Evolutionary conservation across 768 basidiomycete species (phyloP).

Genomic region (Tulasnella sp.): DNA sequence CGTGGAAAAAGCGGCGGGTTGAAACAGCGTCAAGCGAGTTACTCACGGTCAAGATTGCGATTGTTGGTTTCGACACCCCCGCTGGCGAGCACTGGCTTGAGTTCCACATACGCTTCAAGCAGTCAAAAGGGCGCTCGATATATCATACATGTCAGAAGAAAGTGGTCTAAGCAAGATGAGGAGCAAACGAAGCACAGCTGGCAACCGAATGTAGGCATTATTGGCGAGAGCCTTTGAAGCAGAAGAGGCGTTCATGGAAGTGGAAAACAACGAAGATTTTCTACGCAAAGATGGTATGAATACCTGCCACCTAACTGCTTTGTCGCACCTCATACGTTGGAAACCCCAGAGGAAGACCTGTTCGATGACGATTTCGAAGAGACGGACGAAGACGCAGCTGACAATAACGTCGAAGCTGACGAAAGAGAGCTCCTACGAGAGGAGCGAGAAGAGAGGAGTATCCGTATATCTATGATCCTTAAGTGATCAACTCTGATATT

Average conservation of each 20-base stretch:
- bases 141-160: not conserved
- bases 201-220: slow-evolving; percentile 12
- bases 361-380: slow-evolving; percentile 14
- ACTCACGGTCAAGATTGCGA: not conserved
- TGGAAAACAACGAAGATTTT: slow-evolving; percentile 16
- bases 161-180: not conserved
- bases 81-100: not conserved
- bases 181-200: not conserved
- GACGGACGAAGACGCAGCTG: slow-evolving; percentile 7
- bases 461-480: not conserved
- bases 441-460: slow-evolving; percentile 3
- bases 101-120: not conserved
- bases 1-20: not conserved
- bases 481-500: not conserved
- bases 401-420: not conserved
- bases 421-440: slow-evolving; percentile 12
- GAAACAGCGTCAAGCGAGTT: not conserved
- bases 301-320: not conserved
- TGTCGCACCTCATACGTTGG: not conserved
- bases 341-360: not conserved
- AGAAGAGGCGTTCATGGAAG: slow-evolving; percentile 15
- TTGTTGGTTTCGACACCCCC: not conserved
- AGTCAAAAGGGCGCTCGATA: not conserved
- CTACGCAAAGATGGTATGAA: slow-evolving; percentile 13
- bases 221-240: slow-evolving; percentile 7